Base-by-base conservation (phyloP, 2,329 filamentous ascomycete genomes). In the Verticillium isaacii region DNA sequence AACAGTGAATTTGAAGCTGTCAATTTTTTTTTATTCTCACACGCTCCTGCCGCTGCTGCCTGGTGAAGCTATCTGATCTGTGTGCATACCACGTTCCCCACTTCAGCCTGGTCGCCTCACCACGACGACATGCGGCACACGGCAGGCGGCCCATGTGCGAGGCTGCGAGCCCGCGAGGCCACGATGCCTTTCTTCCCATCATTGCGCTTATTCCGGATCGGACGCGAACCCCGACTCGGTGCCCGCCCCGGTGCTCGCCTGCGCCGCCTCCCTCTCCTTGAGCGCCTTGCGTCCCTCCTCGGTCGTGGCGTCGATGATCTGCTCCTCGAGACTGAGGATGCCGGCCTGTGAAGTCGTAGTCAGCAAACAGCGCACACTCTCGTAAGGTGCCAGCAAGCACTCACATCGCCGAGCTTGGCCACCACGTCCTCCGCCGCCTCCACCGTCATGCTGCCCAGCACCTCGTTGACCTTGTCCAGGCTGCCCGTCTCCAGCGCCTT, bases 221-320 rank as follows among this genome's bases (percentile, higher is more conserved):
- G 72, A 72, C 19, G 69, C 66, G 58, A 71, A 74, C 12, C 64
- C 64, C 23, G 64, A 64, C 41, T 65, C 65, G n/a, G 70, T 70
- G 58, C 74, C 73, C 60, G 74, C 72, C 52, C 25, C 29, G 15
- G 9, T 54, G 37, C 17, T 8, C 17, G 39, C 17, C 11, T 59
- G 34, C 12, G 75, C 75, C 32, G 84, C 82, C 73, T 92, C 89
- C 63, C 96, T 84, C 66, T 93, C 86, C 77, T 90, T 89, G 68
- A 94, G 81, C 71, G 88, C 88, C 73, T 88, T 85, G 79, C 89
- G 85, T 3, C 93, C 93, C 73, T 95, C 89, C 71, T 93, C 89
- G 2, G 94, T 96, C 56, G 93, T 99, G 1, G 93, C 92, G 77
- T 99, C 95, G 68, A 99, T 96, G 59, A 99, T 92, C 58, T 96